These are phyloP conservation scores for Austroboletus novae-zelandiae DNA, from an alignment of 1,284 basidiomycete species.

Conservation along the genomic window DNA sequence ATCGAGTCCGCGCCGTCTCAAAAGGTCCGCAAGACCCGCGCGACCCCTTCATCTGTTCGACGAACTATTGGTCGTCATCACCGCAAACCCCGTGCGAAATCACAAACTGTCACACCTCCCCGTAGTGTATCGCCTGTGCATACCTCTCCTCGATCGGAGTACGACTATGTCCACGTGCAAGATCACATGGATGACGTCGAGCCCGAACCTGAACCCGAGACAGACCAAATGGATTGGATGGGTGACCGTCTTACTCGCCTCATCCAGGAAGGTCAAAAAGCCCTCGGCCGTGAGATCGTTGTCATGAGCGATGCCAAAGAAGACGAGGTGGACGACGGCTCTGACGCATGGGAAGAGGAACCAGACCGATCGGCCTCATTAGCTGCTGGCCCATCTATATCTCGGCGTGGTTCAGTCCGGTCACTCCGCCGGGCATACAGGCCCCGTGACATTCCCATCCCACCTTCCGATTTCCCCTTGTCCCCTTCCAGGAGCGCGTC, in stretches of 20 bases:
- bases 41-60: conserved; percentile 31
- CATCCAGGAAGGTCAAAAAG: conserved; percentile 71
- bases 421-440: conserved; percentile 25
- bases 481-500: conserved; percentile 31
- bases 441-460: conserved; percentile 28
- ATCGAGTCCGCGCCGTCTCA: conserved; percentile 14
- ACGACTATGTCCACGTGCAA: conserved; percentile 34
- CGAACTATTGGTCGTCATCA: conserved; percentile 35
- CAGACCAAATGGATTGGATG: conserved; percentile 71
- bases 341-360: conserved; percentile 67
- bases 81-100: conserved; percentile 31
- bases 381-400: conserved; percentile 22
- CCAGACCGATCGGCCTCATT: conserved; percentile 15
- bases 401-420: conserved; percentile 28
- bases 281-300: conserved; percentile 67
- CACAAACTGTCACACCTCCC: conserved; percentile 25
- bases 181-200: conserved; percentile 12
- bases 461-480: conserved; percentile 27
- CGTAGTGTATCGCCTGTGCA: conserved; percentile 27
- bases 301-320: conserved; percentile 68
- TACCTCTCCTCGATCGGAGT: conserved; percentile 36
- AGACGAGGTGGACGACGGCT: conserved; percentile 71
- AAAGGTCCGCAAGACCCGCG: conserved; percentile 32
- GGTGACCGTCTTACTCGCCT: conserved; percentile 61
- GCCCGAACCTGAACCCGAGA: conserved; percentile 29